Evolutionary conservation across 768 basidiomycete species (phyloP), one percentile per base, ranked within the genome.

Genomic region (Kwoniella heveanensis): DNA sequence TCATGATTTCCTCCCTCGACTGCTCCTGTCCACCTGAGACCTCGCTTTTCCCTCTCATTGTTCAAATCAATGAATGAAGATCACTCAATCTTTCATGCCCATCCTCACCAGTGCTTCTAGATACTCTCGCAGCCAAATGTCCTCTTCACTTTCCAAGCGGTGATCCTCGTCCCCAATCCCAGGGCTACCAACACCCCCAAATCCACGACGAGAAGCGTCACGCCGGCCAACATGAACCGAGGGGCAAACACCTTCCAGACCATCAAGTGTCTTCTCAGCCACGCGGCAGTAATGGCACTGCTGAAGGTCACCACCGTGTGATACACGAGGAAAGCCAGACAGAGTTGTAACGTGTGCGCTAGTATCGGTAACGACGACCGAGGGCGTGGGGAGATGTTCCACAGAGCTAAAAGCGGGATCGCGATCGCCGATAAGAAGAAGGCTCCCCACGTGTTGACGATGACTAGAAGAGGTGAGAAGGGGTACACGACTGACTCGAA

Each of bases 231-330:
- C 88, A 97, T 94, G 77, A 94, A 96, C 66, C 95, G 82, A 66
- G 96, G 96, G 37, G 94, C 95, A 73, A 97, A 99, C 2, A 98
- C 88, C 81, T 98, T 97, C 96, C 96, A 99, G 24, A 97, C 93
- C 93, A 96, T 96, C 67, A 96, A 79, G 77, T 97, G 93, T 49
- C 92, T 78, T 67, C 92, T 80, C 55, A 94, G 80, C 70, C 87
- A 85, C 8, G 91, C 89, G 0, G 91, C 87, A 60, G 87, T 87
- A 6, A 86, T 78, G 2, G 91, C 88, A 17, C 87, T 85, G 3
- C 89, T 88, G 3, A 93, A 72, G 1, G 91, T 79, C 24, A 93
- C 73, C 4, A 82, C 71, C 6, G 84, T 79, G 76, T 88, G 89
- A 73, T 93, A 93, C 2, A 86, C 78, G 83, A 87, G 85, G n/a